These are phyloP conservation scores for Hippophae gyantsensis DNA, from an alignment of 306 rosid genomes.

Conservation along the genomic window DNA sequence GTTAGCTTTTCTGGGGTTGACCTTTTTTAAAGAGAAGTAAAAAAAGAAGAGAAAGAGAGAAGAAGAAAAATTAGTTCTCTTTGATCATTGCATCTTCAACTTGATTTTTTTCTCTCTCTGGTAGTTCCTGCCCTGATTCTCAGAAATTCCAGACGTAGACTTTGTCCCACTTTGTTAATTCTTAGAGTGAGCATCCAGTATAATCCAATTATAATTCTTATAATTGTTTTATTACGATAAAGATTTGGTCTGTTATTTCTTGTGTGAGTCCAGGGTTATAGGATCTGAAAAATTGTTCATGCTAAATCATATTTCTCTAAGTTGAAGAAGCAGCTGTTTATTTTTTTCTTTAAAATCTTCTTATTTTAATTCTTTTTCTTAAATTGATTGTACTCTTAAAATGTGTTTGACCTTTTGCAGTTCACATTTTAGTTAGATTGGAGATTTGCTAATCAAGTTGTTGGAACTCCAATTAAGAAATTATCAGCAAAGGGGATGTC, in stretches of 20 bases:
- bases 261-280: conserved; percentile 2
- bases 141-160: too few species aligned
- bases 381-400: conserved; percentile 11
- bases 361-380: conserved; percentile 6
- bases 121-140: too few species aligned
- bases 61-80: too few species aligned
- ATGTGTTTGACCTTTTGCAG: conserved; percentile 35
- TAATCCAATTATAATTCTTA: too few species aligned
- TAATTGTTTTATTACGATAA: too few species aligned
- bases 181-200: too few species aligned
- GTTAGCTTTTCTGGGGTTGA: not conserved
- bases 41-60: too few species aligned
- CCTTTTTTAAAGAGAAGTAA: not conserved
- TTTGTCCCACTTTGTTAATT: too few species aligned
- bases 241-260: too few species aligned
- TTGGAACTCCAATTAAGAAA: conserved; percentile 67
- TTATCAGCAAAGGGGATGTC: conserved; percentile 74
- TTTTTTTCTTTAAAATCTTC: conserved; percentile 7
- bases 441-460: conserved; percentile 46
- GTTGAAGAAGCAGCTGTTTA: not conserved
- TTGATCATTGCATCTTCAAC: too few species aligned
- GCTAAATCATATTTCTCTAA: conserved; percentile 1
- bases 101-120: too few species aligned
- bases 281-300: not conserved
- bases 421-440: conserved; percentile 43